Evolutionary conservation across 805 yeast genomes (phyloP).

Genomic region (Brettanomyces naardenensis): DNA sequence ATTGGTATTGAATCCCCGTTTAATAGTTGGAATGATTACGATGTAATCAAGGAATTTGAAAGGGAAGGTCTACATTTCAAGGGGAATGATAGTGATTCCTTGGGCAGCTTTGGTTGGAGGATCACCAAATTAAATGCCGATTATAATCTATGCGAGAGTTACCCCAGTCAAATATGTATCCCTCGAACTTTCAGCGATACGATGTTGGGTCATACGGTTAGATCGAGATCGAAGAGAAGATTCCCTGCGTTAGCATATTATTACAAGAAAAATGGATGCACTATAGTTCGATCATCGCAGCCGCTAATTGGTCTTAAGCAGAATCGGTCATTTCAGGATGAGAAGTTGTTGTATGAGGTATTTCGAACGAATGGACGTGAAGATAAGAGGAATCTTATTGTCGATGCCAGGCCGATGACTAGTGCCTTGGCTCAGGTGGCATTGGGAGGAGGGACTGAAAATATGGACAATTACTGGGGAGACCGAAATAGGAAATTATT

Average conservation of each 20-base stretch:
- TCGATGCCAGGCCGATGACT: conserved; percentile 87
- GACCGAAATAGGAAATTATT: conserved; percentile 54
- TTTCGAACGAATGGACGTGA: conserved; percentile 48
- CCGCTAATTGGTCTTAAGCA: conserved; percentile 89
- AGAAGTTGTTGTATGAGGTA: conserved; percentile 66
- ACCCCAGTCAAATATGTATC: conserved; percentile 61
- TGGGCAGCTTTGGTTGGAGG: conserved; percentile 49
- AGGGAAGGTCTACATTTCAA: conserved; percentile 52
- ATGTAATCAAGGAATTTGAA: conserved; percentile 53
- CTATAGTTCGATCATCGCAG: conserved; percentile 85
- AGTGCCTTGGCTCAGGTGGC: conserved; percentile 97
- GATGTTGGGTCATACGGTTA: conserved; percentile 74
- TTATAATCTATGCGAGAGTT: conserved; percentile 65
- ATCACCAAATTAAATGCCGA: conserved; percentile 53
- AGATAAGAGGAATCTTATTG: conserved; percentile 47
- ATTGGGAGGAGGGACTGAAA: conserved; percentile 96
- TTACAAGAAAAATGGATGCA: conserved; percentile 59
- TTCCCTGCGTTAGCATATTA: conserved; percentile 78
- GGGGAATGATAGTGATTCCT: conserved; percentile 1
- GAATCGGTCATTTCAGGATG: conserved; percentile 86
- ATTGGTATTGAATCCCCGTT: conserved; percentile 56
- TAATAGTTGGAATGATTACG: conserved; percentile 69
- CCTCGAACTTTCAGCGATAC: conserved; percentile 79
- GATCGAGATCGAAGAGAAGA: conserved; percentile 77
- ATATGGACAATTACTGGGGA: conserved; percentile 73